Percentiles rank a stretch among this genome's conserved stretches.
These are phyloP conservation scores for Lenzites betulinus DNA, from an alignment of 768 basidiomycete species.

Conservation along the genomic window DNA sequence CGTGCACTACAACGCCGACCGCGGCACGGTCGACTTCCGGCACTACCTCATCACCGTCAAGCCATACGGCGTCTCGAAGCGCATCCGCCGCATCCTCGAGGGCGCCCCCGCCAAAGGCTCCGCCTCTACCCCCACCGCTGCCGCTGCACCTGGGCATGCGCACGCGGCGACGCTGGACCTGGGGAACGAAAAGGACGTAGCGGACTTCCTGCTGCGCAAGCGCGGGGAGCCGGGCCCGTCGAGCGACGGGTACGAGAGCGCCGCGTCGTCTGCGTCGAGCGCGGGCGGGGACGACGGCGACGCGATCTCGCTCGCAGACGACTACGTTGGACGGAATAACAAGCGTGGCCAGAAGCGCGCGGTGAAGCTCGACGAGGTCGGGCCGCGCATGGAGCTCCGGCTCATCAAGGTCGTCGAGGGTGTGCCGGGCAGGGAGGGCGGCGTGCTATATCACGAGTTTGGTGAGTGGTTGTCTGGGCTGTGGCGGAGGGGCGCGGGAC, in stretches of 20 bases:
- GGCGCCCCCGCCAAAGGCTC: constrained; percentile 44
- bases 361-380: constrained; percentile 90
- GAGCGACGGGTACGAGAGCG: constrained; percentile 74
- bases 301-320: constrained; percentile 82
- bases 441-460: constrained; percentile 92
- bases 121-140: constrained; percentile 34
- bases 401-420: constrained; percentile 96
- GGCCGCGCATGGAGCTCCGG: constrained; percentile 91
- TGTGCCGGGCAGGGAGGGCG: constrained; percentile 89
- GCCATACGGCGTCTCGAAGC: constrained; percentile 90
- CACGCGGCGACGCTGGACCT: constrained; percentile 66
- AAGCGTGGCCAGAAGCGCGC: constrained; percentile 89
- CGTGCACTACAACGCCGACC: constrained; percentile 85
- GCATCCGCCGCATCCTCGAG: constrained; percentile 85
- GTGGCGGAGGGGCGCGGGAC: neutral
- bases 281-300: constrained; percentile 82
- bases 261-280: constrained; percentile 79
- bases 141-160: constrained; percentile 34
- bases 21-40: constrained; percentile 86
- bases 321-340: constrained; percentile 95
- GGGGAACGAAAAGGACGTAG: constrained; percentile 89
- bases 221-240: constrained; percentile 58
- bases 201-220: constrained; percentile 86
- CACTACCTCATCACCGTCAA: constrained; percentile 96
- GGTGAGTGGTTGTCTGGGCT: constrained; percentile 51